These are phyloP conservation scores for Fusarium compactum DNA, from an alignment of 2,329 filamentous ascomycete species.

Conservation along the genomic window DNA sequence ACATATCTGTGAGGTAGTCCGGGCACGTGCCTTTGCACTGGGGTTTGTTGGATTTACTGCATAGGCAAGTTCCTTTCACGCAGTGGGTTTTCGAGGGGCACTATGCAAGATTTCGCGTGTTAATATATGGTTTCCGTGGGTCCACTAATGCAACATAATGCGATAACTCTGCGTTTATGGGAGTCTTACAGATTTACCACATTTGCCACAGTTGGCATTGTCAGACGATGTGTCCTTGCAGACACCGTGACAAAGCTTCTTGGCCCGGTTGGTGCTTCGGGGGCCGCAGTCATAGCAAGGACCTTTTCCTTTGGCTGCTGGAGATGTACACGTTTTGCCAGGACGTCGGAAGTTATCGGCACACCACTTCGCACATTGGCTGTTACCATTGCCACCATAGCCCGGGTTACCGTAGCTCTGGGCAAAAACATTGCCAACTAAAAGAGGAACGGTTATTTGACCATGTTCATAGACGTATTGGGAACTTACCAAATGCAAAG, in stretches of 20 bases:
- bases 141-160: too few species aligned
- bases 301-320: neutral
- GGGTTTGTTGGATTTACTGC: too few species aligned
- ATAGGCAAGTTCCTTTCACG: neutral
- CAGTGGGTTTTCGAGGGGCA: neutral
- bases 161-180: too few species aligned
- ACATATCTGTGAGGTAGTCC: too few species aligned
- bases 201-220: neutral
- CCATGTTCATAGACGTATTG: rapidly evolving
- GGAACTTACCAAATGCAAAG: neutral
- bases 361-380: neutral
- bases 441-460: neutral
- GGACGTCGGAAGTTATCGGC: neutral
- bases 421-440: neutral
- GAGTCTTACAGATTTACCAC: neutral
- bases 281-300: neutral
- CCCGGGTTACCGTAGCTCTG: neutral
- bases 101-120: neutral
- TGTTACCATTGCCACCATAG: neutral
- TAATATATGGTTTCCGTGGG: neutral
- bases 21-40: too few species aligned
- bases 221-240: neutral
- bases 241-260: neutral
- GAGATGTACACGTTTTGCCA: neutral
- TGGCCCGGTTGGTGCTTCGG: neutral